Evolutionary conservation across 345 rosid genomes (phyloP).

Genomic region (Toxicodendron radicans): DNA sequence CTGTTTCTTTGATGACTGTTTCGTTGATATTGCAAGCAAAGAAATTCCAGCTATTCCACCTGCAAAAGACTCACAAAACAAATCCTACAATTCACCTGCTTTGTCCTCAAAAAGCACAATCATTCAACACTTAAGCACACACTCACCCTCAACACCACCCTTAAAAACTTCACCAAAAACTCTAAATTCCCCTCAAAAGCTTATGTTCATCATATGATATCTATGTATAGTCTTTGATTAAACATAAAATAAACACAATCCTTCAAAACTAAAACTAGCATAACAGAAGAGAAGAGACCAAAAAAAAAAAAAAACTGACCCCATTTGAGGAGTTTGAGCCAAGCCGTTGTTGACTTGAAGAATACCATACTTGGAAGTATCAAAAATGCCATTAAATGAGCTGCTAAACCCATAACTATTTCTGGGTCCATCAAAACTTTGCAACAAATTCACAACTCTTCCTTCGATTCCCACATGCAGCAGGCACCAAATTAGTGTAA

Average conservation of each 20-base stretch:
- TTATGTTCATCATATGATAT: not conserved
- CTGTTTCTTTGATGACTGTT: conserved; percentile 84
- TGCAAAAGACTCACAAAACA: conserved; percentile 37
- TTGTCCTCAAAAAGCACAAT: not conserved
- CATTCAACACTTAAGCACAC: not conserved
- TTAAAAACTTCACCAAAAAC: not conserved
- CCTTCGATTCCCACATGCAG: conserved; percentile 41
- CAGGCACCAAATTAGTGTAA: conserved; percentile 16
- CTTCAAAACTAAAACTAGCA: conserved; percentile 3
- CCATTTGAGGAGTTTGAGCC: conserved; percentile 93
- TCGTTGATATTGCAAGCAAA: conserved; percentile 87
- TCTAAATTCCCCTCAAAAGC: too few relatives aligned
- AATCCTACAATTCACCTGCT: not conserved
- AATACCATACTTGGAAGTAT: conserved; percentile 73
- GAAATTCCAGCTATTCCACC: conserved; percentile 99
- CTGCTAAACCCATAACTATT: conserved; percentile 37
- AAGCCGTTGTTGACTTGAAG: conserved; percentile 84
- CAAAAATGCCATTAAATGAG: conserved; percentile 53
- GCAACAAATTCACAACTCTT: conserved; percentile 45
- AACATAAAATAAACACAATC: not conserved
- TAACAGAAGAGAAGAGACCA: not conserved
- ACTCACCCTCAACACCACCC: not conserved
- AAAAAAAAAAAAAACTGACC: conserved; percentile 36
- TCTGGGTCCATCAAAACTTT: conserved; percentile 27
- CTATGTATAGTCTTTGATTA: not conserved